Evolutionary conservation across 192 early-diverging fungal species (phyloP).

Genomic region (Backusella tuberculispora): DNA sequence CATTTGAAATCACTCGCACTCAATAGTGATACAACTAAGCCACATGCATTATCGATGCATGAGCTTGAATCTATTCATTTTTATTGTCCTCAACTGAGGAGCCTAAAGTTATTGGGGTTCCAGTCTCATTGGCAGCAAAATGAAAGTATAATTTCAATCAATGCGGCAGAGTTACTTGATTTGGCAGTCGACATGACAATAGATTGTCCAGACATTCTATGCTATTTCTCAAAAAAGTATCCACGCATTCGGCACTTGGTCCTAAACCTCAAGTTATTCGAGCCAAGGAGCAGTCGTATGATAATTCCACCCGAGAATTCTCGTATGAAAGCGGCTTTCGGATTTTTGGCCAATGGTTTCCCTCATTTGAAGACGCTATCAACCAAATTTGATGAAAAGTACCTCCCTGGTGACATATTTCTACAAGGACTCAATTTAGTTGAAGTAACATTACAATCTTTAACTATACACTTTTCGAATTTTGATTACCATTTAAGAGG

Average conservation of each 20-base stretch:
- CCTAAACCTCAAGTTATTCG: slow-evolving; percentile 9
- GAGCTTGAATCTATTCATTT: slow-evolving; percentile 15
- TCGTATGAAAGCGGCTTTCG: not conserved
- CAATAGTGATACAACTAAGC: not conserved
- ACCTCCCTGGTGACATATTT: slow-evolving; percentile 14
- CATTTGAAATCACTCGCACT: not conserved
- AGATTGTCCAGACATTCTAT: not conserved
- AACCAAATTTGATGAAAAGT: slow-evolving; percentile 18
- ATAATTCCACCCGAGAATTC: slow-evolving; percentile 15
- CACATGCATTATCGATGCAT: not conserved
- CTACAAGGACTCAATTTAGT: not conserved
- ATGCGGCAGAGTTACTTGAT: not conserved
- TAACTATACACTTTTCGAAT: not conserved
- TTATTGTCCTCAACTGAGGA: not conserved
- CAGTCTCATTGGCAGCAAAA: slow-evolving; percentile 1
- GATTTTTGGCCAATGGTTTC: not conserved
- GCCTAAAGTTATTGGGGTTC: not conserved
- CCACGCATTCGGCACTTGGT: not conserved
- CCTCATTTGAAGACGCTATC: not conserved
- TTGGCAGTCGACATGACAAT: slow-evolving; percentile 3
- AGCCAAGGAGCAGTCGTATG: not conserved
- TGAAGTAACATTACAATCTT: not conserved
- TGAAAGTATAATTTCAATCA: not conserved
- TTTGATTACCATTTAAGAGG: slow-evolving; percentile 21
- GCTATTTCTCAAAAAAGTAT: slow-evolving; percentile 13